phyloP scores from a whole-genome alignment of 176 grass and related monocot species.

The Microstegium vimineum region DNA sequence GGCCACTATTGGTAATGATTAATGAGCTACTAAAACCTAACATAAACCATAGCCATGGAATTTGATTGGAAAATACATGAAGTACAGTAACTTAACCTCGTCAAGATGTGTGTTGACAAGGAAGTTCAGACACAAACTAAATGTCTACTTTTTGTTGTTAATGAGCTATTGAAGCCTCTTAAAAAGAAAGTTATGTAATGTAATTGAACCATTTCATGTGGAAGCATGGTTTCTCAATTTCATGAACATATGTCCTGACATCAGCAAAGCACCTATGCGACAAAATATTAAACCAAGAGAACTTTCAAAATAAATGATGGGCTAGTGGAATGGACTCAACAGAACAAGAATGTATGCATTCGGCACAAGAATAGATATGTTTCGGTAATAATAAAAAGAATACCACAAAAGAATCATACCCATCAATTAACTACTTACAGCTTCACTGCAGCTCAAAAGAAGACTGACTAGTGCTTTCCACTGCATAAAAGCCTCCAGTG shows the following conservation, averaged over 20 bases:
- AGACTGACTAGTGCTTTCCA: constrained; percentile 86
- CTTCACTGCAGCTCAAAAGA: constrained; percentile 81
- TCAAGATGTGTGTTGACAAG: neutral
- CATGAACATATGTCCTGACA: neutral
- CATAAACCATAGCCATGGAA: neutral
- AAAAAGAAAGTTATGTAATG: neutral
- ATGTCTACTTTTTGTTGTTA: neutral
- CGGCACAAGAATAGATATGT: neutral
- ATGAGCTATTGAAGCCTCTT: neutral
- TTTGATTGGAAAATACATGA: neutral
- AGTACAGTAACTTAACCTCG: neutral
- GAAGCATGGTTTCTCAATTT: neutral
- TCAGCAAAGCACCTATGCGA: neutral
- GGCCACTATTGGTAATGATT: neutral
- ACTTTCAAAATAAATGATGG: neutral
- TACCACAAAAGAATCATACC: neutral
- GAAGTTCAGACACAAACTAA: neutral
- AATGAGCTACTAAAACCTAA: neutral
- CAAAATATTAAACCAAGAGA: neutral
- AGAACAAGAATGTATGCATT: neutral
- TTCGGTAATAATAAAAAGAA: neutral
- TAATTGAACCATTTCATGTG: neutral
- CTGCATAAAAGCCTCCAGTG: constrained; percentile 80
- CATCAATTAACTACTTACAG: constrained; percentile 55
- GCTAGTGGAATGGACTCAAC: neutral